Base-by-base conservation (phyloP, 2,329 filamentous ascomycete genomes). In the Macrophomina phaseolina region DNA sequence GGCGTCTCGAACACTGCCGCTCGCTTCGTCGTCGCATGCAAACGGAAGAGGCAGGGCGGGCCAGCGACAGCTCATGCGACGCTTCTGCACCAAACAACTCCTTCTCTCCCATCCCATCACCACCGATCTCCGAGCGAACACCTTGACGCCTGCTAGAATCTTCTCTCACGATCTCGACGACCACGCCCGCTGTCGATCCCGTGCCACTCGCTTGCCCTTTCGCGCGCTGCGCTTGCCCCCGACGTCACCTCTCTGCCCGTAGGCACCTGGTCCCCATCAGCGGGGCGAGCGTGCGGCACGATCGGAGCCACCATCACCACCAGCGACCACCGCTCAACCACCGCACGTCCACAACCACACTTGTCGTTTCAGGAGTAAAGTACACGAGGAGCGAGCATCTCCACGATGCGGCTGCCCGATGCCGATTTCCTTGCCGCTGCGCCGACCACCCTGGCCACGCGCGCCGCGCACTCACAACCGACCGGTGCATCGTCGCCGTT, bases 331-430 rank as follows among this genome's bases (percentile, higher is more conserved):
- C 30, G 40, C 8, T 32, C 38, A 34, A 52, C 46, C 11, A 14
- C 48, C 11, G 18, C 48, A 32, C 61, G 42, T 18, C 8, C 38
- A 12, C 40, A 16, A 56, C 53, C 38, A 48, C 64, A 32, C 40
- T n/a, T 45, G 42, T 42, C 42, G 52, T 28, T 28, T n/a, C 18
- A 38, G 36, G 36, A 38, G 36, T 38, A 38, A 23, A 32, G n/a
- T 30, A 28, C 36, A 28, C 32, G 32, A n/a, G 60, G 45, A 63
- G 32, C 3, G 36, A 32, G 48, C 67, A 23, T 63, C 68, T 65
- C 68, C 69, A 70, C 66, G 64, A 78, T 79, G 77, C 72, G 75
- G 64, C 72, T 75, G 67, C 76, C 74, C 70, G 72, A 73, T 66
- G 70, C 71, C 64, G 55, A 61, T 34, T 61, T 66, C 46, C 46